These are phyloP conservation scores for Posidonia australis DNA, from an alignment of 106 monocot genomes.

Conservation along the genomic window DNA sequence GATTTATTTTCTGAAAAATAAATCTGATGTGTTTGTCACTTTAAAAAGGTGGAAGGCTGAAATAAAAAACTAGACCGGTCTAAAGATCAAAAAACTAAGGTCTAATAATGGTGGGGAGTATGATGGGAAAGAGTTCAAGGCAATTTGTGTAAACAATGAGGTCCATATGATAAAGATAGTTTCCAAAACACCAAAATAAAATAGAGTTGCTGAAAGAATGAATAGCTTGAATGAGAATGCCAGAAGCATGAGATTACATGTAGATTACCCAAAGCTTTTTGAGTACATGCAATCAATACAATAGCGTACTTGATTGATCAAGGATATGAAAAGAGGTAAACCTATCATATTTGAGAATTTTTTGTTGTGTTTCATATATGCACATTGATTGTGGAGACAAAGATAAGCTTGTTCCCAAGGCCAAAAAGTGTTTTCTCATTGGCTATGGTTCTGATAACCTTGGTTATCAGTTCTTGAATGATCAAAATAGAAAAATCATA, in stretches of 20 bases:
- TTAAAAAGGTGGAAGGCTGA: not conserved
- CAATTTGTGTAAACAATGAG: too few relatives aligned
- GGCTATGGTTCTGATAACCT: not conserved
- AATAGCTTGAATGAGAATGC: not conserved
- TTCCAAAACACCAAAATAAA: too few relatives aligned
- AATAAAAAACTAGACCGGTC: not conserved
- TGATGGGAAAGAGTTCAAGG: too few relatives aligned
- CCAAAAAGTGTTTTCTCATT: not conserved
- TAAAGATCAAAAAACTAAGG: not conserved
- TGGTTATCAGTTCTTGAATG: not conserved
- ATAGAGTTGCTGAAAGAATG: too few relatives aligned
- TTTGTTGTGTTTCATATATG: not conserved
- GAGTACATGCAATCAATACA: not conserved
- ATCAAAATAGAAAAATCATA: not conserved
- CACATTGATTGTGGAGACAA: not conserved
- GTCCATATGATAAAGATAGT: too few relatives aligned
- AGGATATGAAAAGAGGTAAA: not conserved
- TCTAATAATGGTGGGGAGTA: too few relatives aligned
- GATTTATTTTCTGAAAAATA: not conserved
- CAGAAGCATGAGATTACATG: not conserved
- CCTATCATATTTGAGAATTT: not conserved
- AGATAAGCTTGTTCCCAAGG: not conserved
- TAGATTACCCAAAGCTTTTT: not conserved
- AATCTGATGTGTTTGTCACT: not conserved
- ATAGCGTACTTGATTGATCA: not conserved